Evolutionary conservation across 1,284 basidiomycete genomes (phyloP).

Genomic region (Cutaneotrichosporon sp.): DNA sequence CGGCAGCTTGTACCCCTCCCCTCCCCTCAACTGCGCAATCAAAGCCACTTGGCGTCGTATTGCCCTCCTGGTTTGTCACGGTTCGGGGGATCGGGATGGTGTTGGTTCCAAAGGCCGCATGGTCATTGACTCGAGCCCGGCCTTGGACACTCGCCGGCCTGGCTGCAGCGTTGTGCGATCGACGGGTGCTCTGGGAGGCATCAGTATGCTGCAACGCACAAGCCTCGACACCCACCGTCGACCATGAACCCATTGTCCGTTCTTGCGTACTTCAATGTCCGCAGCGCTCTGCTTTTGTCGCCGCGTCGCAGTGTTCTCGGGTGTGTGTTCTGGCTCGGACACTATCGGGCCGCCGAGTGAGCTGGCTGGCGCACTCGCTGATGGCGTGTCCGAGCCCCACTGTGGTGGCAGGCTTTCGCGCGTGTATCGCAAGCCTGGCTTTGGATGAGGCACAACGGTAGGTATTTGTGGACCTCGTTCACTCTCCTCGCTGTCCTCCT

Average conservation of each 20-base stretch:
- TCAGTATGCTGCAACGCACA: not conserved
- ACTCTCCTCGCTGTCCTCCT: not conserved
- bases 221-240: slow-evolving; percentile 51
- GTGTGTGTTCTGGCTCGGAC: slow-evolving; percentile 13
- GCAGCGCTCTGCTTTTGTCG: slow-evolving; percentile 7
- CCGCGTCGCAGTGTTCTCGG: slow-evolving; percentile 50
- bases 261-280: slow-evolving; percentile 66
- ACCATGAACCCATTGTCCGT: slow-evolving; percentile 75
- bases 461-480: not conserved
- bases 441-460: not conserved
- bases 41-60: not conserved
- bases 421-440: slow-evolving; percentile 50
- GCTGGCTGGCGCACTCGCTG: not conserved
- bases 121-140: slow-evolving; percentile 65
- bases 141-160: slow-evolving; percentile 77
- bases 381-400: slow-evolving; percentile 3
- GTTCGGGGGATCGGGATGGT: not conserved
- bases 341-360: slow-evolving; percentile 1
- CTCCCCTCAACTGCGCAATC: not conserved
- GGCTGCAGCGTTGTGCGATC: slow-evolving; percentile 79
- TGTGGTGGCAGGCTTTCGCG: slow-evolving; percentile 71
- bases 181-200: slow-evolving; percentile 59
- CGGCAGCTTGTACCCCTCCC: too few species aligned
- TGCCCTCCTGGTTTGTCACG: not conserved
- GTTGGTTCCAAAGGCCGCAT: slow-evolving; percentile 3